phyloP scores from a whole-genome alignment of 345 rosid genomes.

The Eucalyptus tenuipes region DNA sequence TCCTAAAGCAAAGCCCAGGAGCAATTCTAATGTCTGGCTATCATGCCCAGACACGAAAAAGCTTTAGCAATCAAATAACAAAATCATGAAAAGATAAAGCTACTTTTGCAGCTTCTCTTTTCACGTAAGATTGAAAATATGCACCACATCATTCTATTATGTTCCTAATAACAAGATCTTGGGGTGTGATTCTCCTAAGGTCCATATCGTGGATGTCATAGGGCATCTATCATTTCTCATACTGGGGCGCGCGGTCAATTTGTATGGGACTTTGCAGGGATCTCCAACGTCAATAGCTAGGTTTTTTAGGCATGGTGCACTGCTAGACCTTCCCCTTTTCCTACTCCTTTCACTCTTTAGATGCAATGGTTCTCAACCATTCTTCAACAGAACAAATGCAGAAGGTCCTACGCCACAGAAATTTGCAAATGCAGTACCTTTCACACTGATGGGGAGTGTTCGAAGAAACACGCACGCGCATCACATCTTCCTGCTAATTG shows the following conservation, averaged over 20 bases:
- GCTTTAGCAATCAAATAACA: background rate
- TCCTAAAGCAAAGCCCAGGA: background rate
- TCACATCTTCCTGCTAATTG: background rate
- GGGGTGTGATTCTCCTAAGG: background rate
- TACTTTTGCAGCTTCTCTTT: background rate
- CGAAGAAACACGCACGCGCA: background rate
- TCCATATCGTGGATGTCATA: background rate
- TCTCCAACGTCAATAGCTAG: background rate
- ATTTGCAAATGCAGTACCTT: background rate
- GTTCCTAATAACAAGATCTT: background rate
- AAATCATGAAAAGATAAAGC: background rate
- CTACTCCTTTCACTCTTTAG: background rate
- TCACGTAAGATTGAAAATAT: background rate
- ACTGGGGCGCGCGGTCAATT: background rate
- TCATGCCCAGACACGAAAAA: background rate
- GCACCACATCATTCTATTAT: background rate
- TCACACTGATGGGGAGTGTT: background rate
- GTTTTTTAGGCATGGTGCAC: background rate
- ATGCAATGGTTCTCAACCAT: background rate
- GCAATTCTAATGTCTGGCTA: background rate
- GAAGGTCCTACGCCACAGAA: background rate
- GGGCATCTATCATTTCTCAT: background rate
- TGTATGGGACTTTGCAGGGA: background rate
- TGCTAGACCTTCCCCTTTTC: background rate
- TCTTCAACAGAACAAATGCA: background rate